Conservation (phyloP, 2,329 filamentous ascomycete genomes). For the Phaeosphaeriaceae sp. region DNA sequence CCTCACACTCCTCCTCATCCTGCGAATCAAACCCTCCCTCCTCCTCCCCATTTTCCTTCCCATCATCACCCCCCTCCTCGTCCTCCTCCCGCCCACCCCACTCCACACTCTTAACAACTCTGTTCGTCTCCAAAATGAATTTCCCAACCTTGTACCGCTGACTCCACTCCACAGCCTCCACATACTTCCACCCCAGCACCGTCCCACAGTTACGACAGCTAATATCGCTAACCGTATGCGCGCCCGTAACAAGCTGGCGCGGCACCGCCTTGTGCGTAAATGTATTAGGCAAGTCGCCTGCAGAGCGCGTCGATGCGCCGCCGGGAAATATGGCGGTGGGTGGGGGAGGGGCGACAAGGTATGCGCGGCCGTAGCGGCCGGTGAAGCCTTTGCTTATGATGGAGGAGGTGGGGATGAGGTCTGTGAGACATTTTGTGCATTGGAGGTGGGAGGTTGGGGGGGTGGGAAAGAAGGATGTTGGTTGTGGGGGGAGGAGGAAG, state of each 20-base stretch:
- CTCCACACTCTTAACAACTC: constrained; percentile 56
- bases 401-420: constrained; percentile 64
- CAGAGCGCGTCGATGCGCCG: constrained; percentile 8
- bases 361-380: constrained; percentile 68
- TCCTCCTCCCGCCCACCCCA: constrained; percentile 57
- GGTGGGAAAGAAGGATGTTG: constrained; percentile 32
- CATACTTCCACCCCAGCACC: constrained; percentile 70
- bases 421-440: constrained; percentile 64
- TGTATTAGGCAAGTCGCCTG: constrained; percentile 62
- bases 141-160: constrained; percentile 72
- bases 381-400: constrained; percentile 71
- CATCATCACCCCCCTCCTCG: not conserved
- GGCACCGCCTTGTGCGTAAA: constrained; percentile 62
- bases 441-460: constrained; percentile 60
- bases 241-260: constrained; percentile 66
- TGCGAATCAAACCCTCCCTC: constrained; percentile 67
- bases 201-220: constrained; percentile 62
- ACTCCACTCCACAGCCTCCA: constrained; percentile 65
- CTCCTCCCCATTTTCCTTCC: constrained; percentile 20
- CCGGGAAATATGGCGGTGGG: constrained; percentile 29
- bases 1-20: constrained; percentile 71
- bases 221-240: constrained; percentile 67
- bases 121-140: constrained; percentile 68
- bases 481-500: constrained; percentile 32
- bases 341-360: constrained; percentile 61